Base-by-base conservation (phyloP, 768 basidiomycete species). In the Pleurotus ostreatus region DNA sequence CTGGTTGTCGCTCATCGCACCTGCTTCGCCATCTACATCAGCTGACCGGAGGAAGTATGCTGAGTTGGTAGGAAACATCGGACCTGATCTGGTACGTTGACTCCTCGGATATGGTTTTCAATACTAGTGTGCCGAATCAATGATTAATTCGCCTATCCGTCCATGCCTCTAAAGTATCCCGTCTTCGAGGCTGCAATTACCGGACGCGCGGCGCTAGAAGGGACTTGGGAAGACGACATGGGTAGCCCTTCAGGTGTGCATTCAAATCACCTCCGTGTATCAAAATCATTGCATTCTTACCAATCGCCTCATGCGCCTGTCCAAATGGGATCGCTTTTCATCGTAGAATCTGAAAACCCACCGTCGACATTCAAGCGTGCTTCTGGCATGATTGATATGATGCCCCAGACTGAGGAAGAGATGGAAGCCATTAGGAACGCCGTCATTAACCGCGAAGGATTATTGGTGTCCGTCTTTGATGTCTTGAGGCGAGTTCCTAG, bases 151-250 rank as follows among this genome's bases (percentile, higher is more conserved):
- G 8, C 16, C n/a, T 6, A 25, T n/a, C 23, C 37, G 38, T 44
- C 49, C 26, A 13, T 57, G 18, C 38, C 44, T 18, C 55, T 15
- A 3, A 64, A 95, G 89, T 98, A 97, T 67, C 91, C 94, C 7
- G 81, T 97, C 9, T 94, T 98, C 59, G 94, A 98, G 70, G 92
- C 93, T 18, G 95, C 95, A 12, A 86, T 98, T 45, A 98, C 95
- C n/a, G 88, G 86, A 4, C 40, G 94, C 41, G 85, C 90, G 15
- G 84, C 83, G 1, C 69, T 96, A 55, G 81, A 85, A 65, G 87
- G 85, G 30, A 75, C 81, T 5, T 81, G 78, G 75, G 75, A 78
- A 12, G 75, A 78, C 15, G 68, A 71, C 16, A 71, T 69, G 8
- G 68, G 70, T 3, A 65, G 74, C 16, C 61, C 70, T 15, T 65